Base-by-base conservation (phyloP, 2,329 filamentous ascomycete genomes). In the Helminthosporium solani region DNA sequence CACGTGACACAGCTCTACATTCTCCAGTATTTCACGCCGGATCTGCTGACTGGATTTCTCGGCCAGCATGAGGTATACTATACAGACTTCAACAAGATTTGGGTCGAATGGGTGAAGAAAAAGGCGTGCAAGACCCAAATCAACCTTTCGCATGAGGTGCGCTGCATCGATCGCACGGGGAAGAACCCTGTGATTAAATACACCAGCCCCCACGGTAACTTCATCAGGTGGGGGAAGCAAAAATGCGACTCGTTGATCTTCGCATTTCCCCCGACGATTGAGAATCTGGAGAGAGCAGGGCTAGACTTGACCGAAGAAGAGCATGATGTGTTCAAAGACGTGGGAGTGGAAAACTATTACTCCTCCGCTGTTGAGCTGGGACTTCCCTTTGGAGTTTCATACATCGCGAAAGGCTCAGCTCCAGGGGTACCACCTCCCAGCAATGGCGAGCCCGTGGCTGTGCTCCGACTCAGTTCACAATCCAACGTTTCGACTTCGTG, bases 31-130 rank as follows among this genome's bases (percentile, higher is more conserved):
- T 67, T 70, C 21, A 68, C 66, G 2, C 67, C 67, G 14, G 67
- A 70, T 40, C 60, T 70, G n/a, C 48, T 70, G 7, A 66, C 63
- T 11, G 67, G 58, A 12, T 70, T 70, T 45, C 53, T 68, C 34
- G 67, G 67, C 11, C 43, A 61, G n/a, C 66, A 64, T 45, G 52
- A 60, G 19, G 67, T 67, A 7, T 70, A 69, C 54, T 68, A 68
- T 51, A 66, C 62, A 39, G 67, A 70, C 44, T 70, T 70, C 43
- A 60, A 70, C 49, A 64, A 64, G 45, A 63, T 70, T 41, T 70
- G 61, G 33, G 54, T 61, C 7, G 53, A 69, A 41, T 70, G 60
- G 44, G 43, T 57, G 11, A 61, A 63, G 39, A 65, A 64, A 20
- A 47, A 56, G 40, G 44, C 63, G 2, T 65, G 62, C 61, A 63